These are phyloP conservation scores for Elongisporangium anandrum DNA, from an alignment of 352 stramenopile genomes.

Conservation along the genomic window DNA sequence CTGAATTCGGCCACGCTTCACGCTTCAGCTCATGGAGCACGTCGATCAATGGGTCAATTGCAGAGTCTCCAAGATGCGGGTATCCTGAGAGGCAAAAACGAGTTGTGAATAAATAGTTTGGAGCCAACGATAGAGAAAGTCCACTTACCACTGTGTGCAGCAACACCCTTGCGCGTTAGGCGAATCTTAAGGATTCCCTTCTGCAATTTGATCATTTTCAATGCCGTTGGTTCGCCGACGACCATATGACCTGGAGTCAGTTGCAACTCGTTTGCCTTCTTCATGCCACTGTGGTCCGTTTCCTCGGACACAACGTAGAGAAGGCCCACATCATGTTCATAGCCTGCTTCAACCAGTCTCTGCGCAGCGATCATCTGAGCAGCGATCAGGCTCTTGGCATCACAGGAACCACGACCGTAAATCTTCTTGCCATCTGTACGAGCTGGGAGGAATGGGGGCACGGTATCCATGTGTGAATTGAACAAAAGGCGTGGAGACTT, in stretches of 20 bases:
- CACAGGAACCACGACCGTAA: constrained; percentile 75
- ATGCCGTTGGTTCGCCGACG: constrained; percentile 74
- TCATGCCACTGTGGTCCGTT: constrained; percentile 87
- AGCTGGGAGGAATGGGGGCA: constrained; percentile 62
- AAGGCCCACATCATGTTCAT: constrained; percentile 58
- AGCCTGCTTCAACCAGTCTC: constrained; percentile 50
- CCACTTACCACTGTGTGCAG: constrained; percentile 66
- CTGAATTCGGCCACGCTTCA: constrained; percentile 63
- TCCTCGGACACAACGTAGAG: constrained; percentile 87
- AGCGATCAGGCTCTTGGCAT: constrained; percentile 81
- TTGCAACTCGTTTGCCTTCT: constrained; percentile 79
- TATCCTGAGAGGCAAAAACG: constrained; percentile 34
- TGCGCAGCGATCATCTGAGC: constrained; percentile 80
- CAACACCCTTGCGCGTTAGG: constrained; percentile 62
- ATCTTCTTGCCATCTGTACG: constrained; percentile 62
- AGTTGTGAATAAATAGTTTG: constrained; percentile 3
- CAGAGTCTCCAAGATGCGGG: constrained; percentile 76
- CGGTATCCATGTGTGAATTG: constrained; percentile 88
- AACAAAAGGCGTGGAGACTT: constrained; percentile 64
- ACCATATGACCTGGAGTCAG: constrained; percentile 69
- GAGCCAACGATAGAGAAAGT: neutral
- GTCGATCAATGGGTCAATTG: constrained; percentile 82
- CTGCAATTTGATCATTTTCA: constrained; percentile 83
- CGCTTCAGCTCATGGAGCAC: constrained; percentile 82
- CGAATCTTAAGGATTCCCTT: constrained; percentile 87